Base-by-base conservation (phyloP, 768 basidiomycete genomes). In the Tylopilus vinaceipallidus region DNA sequence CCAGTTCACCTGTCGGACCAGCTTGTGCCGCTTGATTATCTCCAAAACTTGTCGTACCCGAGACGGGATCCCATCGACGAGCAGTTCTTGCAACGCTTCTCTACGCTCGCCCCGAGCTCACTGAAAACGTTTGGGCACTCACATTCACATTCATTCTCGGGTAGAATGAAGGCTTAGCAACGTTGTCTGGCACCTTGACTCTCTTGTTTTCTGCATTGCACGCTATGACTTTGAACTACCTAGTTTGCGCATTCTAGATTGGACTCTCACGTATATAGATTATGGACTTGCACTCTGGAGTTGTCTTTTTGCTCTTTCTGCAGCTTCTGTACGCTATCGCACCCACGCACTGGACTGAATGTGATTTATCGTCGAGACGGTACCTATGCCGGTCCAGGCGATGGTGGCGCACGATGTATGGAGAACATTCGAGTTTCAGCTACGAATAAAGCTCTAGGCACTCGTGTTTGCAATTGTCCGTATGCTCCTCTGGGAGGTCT, bases 61-160 rank as follows among this genome's bases (percentile, higher is more conserved):
- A 69, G 76, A 60, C 77, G 85, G 11, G 78, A 86, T 57, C 82
- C 84, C 42, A 72, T 75, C 20, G 85, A 86, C 58, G 84, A 86
- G 56, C 80, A 81, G 50, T 69, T 83, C 47, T 68, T 87, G 42
- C 77, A 80, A 55, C 77, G 79, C 22, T 82, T 87, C 59, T 71
- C 75, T 34, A 71, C 62, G 0, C 52, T 66, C 34, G 44, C 63
- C 8, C 58, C 56, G 42, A 46, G 58, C 17, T 34, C 53, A 19
- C 54, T 58, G 42, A 67, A 63, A 33, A 14, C 45, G n/a, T n/a
- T 54, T 10, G 53, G 19, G 9, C 55, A 57, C 47, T 46, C 63
- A 1, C 59, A 46, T 38, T 16, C 62, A 3, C 56, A 48, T 16
- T 54, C 63, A 24, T 55, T 60, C 56, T 65, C 65, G 5, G 58